phyloP scores from a whole-genome alignment of 1,139 yeast genomes.

The Saccharomyces hybrid region DNA sequence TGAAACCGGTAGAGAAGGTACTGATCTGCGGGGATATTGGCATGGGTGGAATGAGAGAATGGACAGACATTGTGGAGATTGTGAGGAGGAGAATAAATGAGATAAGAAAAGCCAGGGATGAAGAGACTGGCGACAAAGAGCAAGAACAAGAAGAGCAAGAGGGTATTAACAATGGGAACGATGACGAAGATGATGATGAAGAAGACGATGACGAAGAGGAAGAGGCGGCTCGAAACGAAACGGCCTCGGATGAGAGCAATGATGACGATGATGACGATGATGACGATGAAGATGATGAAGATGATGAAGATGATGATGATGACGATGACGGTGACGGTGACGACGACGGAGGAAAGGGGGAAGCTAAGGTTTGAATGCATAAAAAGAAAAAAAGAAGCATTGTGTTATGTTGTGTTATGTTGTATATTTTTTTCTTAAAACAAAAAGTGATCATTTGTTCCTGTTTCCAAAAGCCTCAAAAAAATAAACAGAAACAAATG shows the following conservation, averaged over 20 bases:
- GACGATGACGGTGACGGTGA: constrained; percentile 3
- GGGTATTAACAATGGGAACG: constrained; percentile 5
- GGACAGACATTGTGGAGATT: constrained; percentile 85
- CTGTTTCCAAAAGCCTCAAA: not conserved
- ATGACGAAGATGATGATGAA: constrained; percentile 17
- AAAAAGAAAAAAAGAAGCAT: not conserved
- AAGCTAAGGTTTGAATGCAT: not conserved
- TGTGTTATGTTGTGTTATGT: not conserved
- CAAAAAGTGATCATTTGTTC: not conserved
- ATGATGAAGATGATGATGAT: constrained; percentile 6
- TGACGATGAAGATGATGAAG: not conserved
- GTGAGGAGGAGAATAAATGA: constrained; percentile 44
- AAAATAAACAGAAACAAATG: not conserved
- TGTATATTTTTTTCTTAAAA: not conserved
- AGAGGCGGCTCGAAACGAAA: constrained; percentile 1
- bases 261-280: constrained; percentile 6
- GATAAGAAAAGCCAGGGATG: constrained; percentile 23
- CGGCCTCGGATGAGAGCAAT: constrained; percentile 5
- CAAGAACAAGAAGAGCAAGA: constrained; percentile 15
- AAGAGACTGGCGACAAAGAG: constrained; percentile 20
- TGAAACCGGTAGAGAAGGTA: constrained; percentile 88
- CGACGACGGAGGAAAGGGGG: not conserved
- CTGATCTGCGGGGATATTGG: constrained; percentile 80
- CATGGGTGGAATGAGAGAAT: constrained; percentile 92
- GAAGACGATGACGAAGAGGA: constrained; percentile 10